Percentiles rank a stretch among this genome's conserved stretches.
phyloP scores from a whole-genome alignment of 106 monocot species.

The Amphibolis antarctica region DNA sequence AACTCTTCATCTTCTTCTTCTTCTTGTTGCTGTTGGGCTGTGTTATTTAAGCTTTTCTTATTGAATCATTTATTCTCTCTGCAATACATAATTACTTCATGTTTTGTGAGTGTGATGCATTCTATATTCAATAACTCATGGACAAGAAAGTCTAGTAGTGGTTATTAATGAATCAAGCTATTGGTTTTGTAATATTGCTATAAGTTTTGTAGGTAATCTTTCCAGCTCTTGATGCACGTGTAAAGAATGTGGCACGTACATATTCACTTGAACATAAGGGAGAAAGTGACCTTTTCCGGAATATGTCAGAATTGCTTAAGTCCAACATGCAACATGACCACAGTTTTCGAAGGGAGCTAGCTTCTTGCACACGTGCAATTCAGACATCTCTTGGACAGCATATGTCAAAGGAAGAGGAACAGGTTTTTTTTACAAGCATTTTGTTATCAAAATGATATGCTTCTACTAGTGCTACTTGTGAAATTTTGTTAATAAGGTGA shows the following conservation, averaged over 20 bases:
- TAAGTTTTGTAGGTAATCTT: conserved; percentile 65
- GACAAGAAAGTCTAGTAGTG: not conserved
- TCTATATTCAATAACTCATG: not conserved
- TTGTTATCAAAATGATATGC: not conserved
- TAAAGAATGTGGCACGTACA: conserved; percentile 89
- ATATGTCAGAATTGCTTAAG: conserved; percentile 53
- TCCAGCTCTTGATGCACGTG: conserved; percentile 91
- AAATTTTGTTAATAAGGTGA: too few relatives aligned
- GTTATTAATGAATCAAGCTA: not conserved
- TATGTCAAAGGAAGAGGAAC: conserved; percentile 99
- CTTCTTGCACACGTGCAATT: conserved; percentile 85
- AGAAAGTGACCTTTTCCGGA: conserved; percentile 74
- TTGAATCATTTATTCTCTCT: too few relatives aligned
- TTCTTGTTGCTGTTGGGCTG: too few relatives aligned
- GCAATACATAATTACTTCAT: too few relatives aligned
- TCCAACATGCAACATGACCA: conserved; percentile 45
- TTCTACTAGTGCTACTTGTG: not conserved
- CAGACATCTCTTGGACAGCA: conserved; percentile 87
- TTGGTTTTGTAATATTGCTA: not conserved
- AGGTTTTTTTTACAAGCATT: conserved; percentile 24
- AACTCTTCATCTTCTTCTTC: too few relatives aligned
- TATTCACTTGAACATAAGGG: conserved; percentile 97
- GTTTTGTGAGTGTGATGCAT: too few relatives aligned
- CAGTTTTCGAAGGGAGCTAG: conserved; percentile 60
- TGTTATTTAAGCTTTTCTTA: too few relatives aligned